These are phyloP conservation scores for Shiraia sp. DNA, from an alignment of 2,329 filamentous ascomycete genomes.

Conservation along the genomic window DNA sequence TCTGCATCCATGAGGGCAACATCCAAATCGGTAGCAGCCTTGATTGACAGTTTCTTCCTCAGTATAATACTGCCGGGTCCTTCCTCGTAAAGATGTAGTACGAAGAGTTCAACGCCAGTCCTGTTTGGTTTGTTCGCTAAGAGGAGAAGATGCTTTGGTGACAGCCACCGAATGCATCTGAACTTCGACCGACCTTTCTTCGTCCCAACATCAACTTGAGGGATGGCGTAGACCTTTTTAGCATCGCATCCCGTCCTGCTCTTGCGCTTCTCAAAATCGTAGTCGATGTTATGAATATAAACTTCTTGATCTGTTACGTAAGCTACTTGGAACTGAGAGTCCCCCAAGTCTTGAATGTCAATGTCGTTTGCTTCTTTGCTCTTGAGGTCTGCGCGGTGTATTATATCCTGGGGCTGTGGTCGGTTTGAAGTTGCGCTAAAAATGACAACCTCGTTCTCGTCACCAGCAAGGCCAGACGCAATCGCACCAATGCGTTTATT, in stretches of 20 bases:
- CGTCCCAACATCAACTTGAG: slow-evolving; percentile 37
- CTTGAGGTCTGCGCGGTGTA: slow-evolving; percentile 57
- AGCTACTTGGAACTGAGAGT: slow-evolving; percentile 69
- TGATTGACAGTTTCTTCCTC: slow-evolving; percentile 68
- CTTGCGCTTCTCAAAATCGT: slow-evolving; percentile 51
- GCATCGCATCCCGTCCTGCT: slow-evolving; percentile 34
- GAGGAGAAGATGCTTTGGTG: slow-evolving; percentile 57
- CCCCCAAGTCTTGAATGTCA: slow-evolving; percentile 67
- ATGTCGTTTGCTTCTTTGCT: slow-evolving; percentile 68
- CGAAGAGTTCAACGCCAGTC: slow-evolving; percentile 58
- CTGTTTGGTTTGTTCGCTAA: slow-evolving; percentile 60
- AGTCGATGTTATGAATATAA: slow-evolving; percentile 65
- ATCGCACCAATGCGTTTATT: slow-evolving; percentile 72
- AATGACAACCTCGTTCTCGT: slow-evolving; percentile 74
- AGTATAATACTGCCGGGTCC: slow-evolving; percentile 54
- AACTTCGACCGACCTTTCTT: slow-evolving; percentile 55
- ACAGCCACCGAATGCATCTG: slow-evolving; percentile 60
- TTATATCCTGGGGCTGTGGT: slow-evolving; percentile 54
- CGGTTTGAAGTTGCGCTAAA: slow-evolving; percentile 68
- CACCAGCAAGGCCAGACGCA: slow-evolving; percentile 74
- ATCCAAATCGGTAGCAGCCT: slow-evolving; percentile 77
- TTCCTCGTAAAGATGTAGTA: slow-evolving; percentile 64
- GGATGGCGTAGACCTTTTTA: slow-evolving; percentile 35
- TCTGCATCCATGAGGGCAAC: slow-evolving; percentile 68
- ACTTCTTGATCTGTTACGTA: slow-evolving; percentile 81